These are phyloP conservation scores for Coprinopsis strossmayeri DNA, from an alignment of 768 basidiomycete species.

Conservation along the genomic window DNA sequence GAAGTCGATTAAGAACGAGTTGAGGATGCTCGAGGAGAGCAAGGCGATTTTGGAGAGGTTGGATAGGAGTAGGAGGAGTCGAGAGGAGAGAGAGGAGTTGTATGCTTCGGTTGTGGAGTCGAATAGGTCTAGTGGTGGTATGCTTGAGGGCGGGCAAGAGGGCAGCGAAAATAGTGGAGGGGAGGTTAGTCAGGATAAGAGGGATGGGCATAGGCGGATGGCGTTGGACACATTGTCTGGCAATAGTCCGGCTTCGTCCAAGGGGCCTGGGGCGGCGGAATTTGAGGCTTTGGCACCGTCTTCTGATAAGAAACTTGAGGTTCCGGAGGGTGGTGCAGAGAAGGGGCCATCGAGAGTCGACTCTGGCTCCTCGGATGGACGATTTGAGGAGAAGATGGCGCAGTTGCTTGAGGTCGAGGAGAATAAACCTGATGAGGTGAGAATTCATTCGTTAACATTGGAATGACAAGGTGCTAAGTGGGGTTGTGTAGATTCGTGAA, in stretches of 20 bases:
- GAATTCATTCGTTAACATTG: neutral
- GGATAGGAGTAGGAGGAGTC: neutral
- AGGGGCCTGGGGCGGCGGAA: neutral
- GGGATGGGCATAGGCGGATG: constrained; percentile 7
- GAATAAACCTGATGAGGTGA: neutral
- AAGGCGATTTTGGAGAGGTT: neutral
- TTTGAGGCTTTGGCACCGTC: neutral
- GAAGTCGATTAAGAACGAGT: constrained; percentile 2
- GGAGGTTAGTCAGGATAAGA: neutral
- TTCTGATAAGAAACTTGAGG: neutral
- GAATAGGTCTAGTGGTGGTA: neutral
- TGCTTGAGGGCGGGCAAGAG: neutral
- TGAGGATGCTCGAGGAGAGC: constrained; percentile 1
- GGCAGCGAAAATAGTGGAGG: neutral
- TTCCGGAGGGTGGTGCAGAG: neutral
- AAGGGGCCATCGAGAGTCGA: neutral
- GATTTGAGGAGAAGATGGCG: neutral
- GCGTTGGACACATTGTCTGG: constrained; percentile 8
- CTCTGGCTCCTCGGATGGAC: neutral
- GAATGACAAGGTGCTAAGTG: neutral
- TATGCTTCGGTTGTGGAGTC: neutral
- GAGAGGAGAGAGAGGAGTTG: neutral
- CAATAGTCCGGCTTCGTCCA: neutral
- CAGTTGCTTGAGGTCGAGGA: neutral
- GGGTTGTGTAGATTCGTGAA: neutral